Percentiles rank a stretch among this genome's conserved stretches.
These are phyloP conservation scores for Bacidia gigantensis DNA, from an alignment of 495 filamentous ascomycete genomes.

Conservation along the genomic window DNA sequence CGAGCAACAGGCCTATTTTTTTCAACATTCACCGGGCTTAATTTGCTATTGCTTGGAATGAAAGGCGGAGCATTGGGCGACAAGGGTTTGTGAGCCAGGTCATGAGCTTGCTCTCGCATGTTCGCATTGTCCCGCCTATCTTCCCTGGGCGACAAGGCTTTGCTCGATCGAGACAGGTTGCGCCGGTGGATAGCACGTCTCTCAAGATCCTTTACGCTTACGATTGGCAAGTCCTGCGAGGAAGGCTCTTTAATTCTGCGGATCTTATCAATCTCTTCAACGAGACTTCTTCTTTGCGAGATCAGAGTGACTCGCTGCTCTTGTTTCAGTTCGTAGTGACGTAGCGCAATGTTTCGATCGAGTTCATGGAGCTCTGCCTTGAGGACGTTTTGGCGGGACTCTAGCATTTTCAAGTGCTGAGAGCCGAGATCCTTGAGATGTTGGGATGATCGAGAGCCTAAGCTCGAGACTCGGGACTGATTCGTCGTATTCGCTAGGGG, in stretches of 20 bases:
- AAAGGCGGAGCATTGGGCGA: conserved; percentile 5
- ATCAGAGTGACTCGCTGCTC: conserved; percentile 23
- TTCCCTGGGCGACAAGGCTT: neutral
- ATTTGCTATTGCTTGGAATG: conserved; percentile 7
- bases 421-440: conserved; percentile 15
- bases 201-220: neutral
- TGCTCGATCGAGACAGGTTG: neutral
- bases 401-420: neutral
- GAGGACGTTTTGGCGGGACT: conserved; percentile 16
- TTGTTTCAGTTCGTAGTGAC: conserved; percentile 25
- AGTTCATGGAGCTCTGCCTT: conserved; percentile 24
- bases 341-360: conserved; percentile 29
- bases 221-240: conserved; percentile 14
- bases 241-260: conserved; percentile 27
- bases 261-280: conserved; percentile 26
- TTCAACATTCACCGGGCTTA: too few relatives aligned
- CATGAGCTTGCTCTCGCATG: neutral
- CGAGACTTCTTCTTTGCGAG: conserved; percentile 25
- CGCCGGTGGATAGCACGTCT: neutral
- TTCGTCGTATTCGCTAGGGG: conserved; percentile 10
- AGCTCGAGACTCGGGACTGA: conserved; percentile 8
- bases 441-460: conserved; percentile 6
- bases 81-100: neutral
- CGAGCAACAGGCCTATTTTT: too few relatives aligned
- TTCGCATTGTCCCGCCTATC: neutral